Evolutionary conservation across 2,329 filamentous ascomycete genomes (phyloP).

Genomic region (Pseudogymnoascus sp.): DNA sequence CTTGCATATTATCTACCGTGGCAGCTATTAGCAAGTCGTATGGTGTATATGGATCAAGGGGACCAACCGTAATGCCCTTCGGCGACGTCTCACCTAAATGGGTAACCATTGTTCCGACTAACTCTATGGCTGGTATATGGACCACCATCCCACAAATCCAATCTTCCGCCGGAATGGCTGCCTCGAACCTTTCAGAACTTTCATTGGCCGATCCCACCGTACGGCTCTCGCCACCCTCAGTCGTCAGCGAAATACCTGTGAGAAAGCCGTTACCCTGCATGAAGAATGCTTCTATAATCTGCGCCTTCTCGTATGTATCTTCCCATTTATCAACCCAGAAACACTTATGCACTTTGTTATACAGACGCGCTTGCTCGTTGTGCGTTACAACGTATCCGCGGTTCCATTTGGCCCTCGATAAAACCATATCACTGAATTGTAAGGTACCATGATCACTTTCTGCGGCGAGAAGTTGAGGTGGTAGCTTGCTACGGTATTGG

Average conservation of each 20-base stretch:
- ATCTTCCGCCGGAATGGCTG: background rate
- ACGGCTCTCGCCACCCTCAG: background rate
- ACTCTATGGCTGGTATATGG: constrained; percentile 9
- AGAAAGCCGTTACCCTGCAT: background rate
- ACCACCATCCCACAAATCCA: constrained; percentile 11
- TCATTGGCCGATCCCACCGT: background rate
- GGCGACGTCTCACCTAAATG: background rate
- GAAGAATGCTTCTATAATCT: background rate
- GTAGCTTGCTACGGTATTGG: background rate
- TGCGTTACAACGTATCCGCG: background rate
- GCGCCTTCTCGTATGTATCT: background rate
- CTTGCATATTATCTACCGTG: constrained; percentile 1
- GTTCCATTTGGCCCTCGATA: background rate
- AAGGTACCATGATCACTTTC: background rate
- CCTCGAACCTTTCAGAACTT: background rate
- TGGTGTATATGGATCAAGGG: too few species aligned
- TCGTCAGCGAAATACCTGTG: background rate
- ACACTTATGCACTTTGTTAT: background rate
- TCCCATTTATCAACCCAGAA: background rate
- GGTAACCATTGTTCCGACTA: background rate
- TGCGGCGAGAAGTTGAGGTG: background rate
- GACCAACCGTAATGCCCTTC: constrained; percentile 3
- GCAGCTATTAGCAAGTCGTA: background rate
- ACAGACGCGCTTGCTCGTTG: background rate
- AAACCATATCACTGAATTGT: background rate